These are phyloP conservation scores for Ceratobasidium sp. DNA, from an alignment of 1,284 basidiomycete species.

Conservation along the genomic window DNA sequence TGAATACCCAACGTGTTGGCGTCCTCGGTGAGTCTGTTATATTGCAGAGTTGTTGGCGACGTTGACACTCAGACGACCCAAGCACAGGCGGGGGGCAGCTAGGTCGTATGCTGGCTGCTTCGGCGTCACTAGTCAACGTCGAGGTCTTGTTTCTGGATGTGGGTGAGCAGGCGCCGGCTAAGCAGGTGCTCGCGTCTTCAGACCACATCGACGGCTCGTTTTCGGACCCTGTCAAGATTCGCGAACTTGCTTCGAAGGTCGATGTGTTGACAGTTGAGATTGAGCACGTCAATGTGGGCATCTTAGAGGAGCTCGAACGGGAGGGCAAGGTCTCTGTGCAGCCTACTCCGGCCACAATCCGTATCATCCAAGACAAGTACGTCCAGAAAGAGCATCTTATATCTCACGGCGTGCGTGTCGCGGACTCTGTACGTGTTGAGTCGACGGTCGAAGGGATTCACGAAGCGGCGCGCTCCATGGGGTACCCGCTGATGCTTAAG, in stretches of 20 bases:
- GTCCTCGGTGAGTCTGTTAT: slow-evolving; percentile 28
- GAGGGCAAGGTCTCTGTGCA: slow-evolving; percentile 74
- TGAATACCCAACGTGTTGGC: slow-evolving; percentile 35
- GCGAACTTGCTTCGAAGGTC: slow-evolving; percentile 80
- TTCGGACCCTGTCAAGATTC: slow-evolving; percentile 82
- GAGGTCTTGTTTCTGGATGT: slow-evolving; percentile 90
- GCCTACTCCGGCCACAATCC: slow-evolving; percentile 86
- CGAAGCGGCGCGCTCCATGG: slow-evolving; percentile 66
- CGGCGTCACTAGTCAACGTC: slow-evolving; percentile 89
- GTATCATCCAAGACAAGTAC: slow-evolving; percentile 95
- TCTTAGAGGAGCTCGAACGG: slow-evolving; percentile 74
- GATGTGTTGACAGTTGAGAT: slow-evolving; percentile 97
- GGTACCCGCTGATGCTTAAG: slow-evolving; percentile 96
- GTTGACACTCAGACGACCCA: not conserved
- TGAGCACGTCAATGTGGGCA: slow-evolving; percentile 90
- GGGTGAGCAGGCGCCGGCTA: slow-evolving; percentile 84
- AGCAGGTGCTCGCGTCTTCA: slow-evolving; percentile 80
- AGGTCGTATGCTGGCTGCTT: slow-evolving; percentile 95
- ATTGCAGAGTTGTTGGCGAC: not conserved
- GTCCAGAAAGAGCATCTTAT: slow-evolving; percentile 85
- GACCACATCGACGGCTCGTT: slow-evolving; percentile 92
- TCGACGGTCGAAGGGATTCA: slow-evolving; percentile 67
- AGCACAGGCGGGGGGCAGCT: slow-evolving; percentile 93
- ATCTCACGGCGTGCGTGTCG: slow-evolving; percentile 72
- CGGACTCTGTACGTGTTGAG: slow-evolving; percentile 74